phyloP scores from a whole-genome alignment of 768 basidiomycete genomes.

The Boletus fagicola region DNA sequence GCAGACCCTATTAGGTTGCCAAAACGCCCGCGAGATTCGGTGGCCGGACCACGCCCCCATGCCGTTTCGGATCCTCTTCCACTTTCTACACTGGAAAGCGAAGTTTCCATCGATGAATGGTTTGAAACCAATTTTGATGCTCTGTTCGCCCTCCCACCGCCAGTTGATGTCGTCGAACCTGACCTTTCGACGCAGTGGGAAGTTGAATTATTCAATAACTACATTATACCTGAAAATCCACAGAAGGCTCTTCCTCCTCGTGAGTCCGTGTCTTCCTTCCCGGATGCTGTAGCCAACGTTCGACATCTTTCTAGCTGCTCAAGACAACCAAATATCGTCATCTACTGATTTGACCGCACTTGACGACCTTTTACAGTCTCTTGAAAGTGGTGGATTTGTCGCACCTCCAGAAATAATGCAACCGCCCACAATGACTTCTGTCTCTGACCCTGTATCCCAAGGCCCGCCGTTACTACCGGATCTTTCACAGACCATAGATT shows the following conservation, averaged over 20 bases:
- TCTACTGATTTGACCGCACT: background rate
- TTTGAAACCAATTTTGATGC: constrained; percentile 26
- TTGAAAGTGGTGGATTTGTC: background rate
- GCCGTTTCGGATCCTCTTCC: constrained; percentile 33
- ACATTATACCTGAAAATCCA: constrained; percentile 13
- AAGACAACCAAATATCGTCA: background rate
- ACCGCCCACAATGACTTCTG: background rate
- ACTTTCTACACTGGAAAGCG: constrained; percentile 13
- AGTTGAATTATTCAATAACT: constrained; percentile 34
- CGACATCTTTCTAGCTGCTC: background rate
- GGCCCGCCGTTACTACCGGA: background rate
- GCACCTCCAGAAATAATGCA: background rate
- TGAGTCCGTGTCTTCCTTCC: background rate
- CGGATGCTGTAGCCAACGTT: background rate
- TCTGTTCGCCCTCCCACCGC: constrained; percentile 25
- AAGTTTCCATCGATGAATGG: constrained; percentile 36
- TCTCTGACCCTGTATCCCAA: background rate
- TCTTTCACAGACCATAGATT: constrained; percentile 10
- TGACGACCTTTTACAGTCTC: constrained; percentile 8
- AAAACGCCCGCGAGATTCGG: constrained; percentile 30
- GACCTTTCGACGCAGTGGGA: constrained; percentile 31
- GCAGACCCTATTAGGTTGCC: constrained; percentile 11
- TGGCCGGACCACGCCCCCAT: constrained; percentile 20
- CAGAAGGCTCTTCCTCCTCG: background rate
- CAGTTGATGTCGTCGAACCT: constrained; percentile 19